Evolutionary conservation across 2,329 filamentous ascomycete genomes (phyloP), one percentile per base, ranked within the genome.

Genomic region (Lasiodiplodia hormozganensis): DNA sequence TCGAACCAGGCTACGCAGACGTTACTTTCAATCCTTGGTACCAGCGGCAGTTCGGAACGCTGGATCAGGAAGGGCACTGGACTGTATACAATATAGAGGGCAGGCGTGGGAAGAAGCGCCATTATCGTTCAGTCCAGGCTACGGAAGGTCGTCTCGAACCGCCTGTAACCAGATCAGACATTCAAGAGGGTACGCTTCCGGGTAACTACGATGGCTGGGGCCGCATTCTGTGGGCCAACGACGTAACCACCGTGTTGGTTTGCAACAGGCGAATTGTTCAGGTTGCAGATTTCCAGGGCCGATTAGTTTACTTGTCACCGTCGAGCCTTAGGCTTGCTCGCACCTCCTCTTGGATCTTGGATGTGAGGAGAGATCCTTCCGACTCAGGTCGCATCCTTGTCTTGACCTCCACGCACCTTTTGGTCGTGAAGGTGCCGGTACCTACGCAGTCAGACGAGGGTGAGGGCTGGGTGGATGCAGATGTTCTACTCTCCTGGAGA

Each of bases 41-140:
- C 69, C 79, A 82, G 18, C 85, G 87, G 1, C 89, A 91, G 72
- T 79, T 94, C 65, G 89, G 85, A 18, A 82, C 93, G 31, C 82
- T 94, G 21, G 90, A 94, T 73, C 83, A 87, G 64, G 80, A 80
- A 40, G 91, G 90, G 1, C 82, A 81, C 68, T 94, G 91, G 92
- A 88, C 82, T 53, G 77, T 93, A 4, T 93, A 90, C 88, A 84
- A 70, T 54, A 67, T 66, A 14, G 56, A 62, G 25, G 38, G 70
- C 4, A 28, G 34, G 43, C 66, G 54, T 25, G 43, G 34, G 40
- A 62, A 43, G 16, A 38, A 52, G 12, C 25, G n/a, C 4, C 18
- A 25, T 12, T 54, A 52, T 28, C 34, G 49, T 2, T 31, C 66
- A 3, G 12, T 53, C 16, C 38, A 53, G 4, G 36, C 64, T 2